Percentiles rank a stretch among this genome's conserved stretches.
Conservation (phyloP, 1,284 basidiomycete species). For the Inonotus hispidus region DNA sequence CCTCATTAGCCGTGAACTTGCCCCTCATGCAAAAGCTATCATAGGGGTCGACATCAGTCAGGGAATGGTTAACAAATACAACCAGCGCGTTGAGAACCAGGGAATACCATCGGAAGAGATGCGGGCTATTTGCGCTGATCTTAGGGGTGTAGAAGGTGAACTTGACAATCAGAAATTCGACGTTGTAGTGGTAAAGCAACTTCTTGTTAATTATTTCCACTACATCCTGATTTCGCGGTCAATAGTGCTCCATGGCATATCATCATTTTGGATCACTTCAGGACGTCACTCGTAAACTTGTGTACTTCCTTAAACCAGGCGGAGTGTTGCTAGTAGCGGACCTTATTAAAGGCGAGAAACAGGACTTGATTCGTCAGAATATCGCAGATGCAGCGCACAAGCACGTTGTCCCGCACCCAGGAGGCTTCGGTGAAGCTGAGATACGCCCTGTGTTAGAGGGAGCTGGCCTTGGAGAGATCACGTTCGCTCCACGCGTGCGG, state of each 20-base stretch:
- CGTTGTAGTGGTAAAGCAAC: constrained; percentile 46
- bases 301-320: constrained; percentile 52
- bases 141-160: constrained; percentile 40
- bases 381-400: constrained; percentile 17
- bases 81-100: constrained; percentile 47
- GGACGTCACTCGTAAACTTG: constrained; percentile 46
- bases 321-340: constrained; percentile 59
- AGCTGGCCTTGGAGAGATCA: constrained; percentile 41
- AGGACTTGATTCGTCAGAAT: not conserved
- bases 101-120: constrained; percentile 55
- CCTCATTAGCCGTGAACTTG: constrained; percentile 49
- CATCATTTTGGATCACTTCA: constrained; percentile 58
- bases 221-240: not conserved
- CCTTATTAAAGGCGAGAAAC: constrained; percentile 32
- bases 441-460: constrained; percentile 42
- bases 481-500: constrained; percentile 31
- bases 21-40: constrained; percentile 48
- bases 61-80: constrained; percentile 59
- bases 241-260: constrained; percentile 62
- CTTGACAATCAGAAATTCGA: constrained; percentile 54
- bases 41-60: constrained; percentile 69
- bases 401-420: constrained; percentile 47
- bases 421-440: constrained; percentile 43
- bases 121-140: constrained; percentile 48
- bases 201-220: not conserved